These are phyloP conservation scores for Amorphotheca resinae DNA, from an alignment of 495 filamentous ascomycete species.

Conservation along the genomic window DNA sequence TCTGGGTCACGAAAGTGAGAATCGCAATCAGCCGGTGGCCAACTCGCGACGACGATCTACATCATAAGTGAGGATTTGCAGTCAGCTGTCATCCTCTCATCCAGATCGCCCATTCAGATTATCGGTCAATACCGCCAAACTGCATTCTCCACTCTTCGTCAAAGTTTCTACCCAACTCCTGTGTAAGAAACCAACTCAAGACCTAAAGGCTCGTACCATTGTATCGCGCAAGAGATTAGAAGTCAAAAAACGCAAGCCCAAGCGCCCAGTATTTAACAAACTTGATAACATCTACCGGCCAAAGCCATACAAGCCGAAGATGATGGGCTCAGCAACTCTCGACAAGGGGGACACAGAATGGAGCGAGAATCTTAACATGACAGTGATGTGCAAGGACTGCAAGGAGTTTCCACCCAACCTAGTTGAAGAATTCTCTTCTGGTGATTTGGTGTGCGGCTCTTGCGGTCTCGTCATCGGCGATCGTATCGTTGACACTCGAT, in stretches of 20 bases:
- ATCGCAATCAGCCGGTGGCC: slow-evolving; percentile 5
- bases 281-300: slow-evolving; percentile 21
- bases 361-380: slow-evolving; percentile 61
- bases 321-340: slow-evolving; percentile 26
- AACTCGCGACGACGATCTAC: slow-evolving; percentile 1
- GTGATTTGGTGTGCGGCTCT: slow-evolving; percentile 83
- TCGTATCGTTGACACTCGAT: slow-evolving; percentile 85
- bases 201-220: slow-evolving; percentile 13
- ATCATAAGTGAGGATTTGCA: not conserved
- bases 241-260: slow-evolving; percentile 6
- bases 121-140: slow-evolving; percentile 41
- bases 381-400: slow-evolving; percentile 78
- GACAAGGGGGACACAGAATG: slow-evolving; percentile 13
- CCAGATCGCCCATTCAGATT: not conserved
- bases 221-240: slow-evolving; percentile 21
- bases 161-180: slow-evolving; percentile 27
- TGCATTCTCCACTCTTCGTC: slow-evolving; percentile 55
- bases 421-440: slow-evolving; percentile 80
- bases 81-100: not conserved
- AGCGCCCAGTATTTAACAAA: slow-evolving; percentile 19
- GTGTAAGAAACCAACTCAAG: slow-evolving; percentile 31
- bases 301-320: slow-evolving; percentile 22
- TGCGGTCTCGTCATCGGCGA: slow-evolving; percentile 88
- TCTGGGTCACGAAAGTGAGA: not conserved
- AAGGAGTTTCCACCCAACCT: slow-evolving; percentile 81